These are phyloP conservation scores for thale cress (Arabidopsis thaliana) DNA, from an alignment of 345 rosid species.

Conservation along the genomic window DNA sequence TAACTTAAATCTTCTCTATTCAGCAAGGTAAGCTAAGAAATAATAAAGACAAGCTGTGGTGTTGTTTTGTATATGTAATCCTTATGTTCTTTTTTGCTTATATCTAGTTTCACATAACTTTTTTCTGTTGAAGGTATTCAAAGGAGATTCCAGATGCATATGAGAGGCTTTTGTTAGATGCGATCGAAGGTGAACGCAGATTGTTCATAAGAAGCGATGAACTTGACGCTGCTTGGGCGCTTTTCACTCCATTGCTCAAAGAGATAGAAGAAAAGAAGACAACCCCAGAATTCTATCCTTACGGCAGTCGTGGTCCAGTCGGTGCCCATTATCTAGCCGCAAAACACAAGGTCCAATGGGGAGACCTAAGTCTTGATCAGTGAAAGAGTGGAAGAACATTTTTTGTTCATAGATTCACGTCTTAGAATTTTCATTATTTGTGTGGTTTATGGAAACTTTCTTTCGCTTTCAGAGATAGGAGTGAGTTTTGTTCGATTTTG, in stretches of 20 bases:
- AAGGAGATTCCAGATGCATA: constrained; percentile 98
- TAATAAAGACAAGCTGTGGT: background rate
- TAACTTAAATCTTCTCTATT: constrained; percentile 86
- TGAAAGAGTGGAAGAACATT: constrained; percentile 33
- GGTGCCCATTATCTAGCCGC: constrained; percentile 99
- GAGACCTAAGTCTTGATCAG: constrained; percentile 70
- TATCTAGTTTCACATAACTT: background rate
- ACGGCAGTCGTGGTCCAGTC: constrained; percentile 97
- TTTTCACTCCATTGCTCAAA: constrained; percentile 78
- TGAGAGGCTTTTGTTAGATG: constrained; percentile 94
- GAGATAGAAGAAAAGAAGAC: constrained; percentile 85
- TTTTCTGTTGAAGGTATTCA: constrained; percentile 58
- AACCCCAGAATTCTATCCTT: constrained; percentile 85
- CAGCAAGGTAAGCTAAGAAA: constrained; percentile 56
- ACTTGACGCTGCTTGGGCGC: constrained; percentile 92
- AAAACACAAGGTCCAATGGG: constrained; percentile 91
- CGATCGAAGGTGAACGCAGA: constrained; percentile 94
- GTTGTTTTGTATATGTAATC: background rate
- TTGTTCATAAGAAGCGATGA: constrained; percentile 95
- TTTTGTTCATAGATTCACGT: constrained; percentile 34
- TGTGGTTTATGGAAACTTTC: background rate
- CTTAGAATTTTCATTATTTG: constrained; percentile 15
- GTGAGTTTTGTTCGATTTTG: background rate
- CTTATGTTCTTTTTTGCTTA: background rate
- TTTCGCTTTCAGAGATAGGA: constrained; percentile 1